Percentiles rank a stretch among this genome's conserved stretches.
phyloP scores from a whole-genome alignment of 768 basidiomycete genomes.

The Auricularia auricula-judae region DNA sequence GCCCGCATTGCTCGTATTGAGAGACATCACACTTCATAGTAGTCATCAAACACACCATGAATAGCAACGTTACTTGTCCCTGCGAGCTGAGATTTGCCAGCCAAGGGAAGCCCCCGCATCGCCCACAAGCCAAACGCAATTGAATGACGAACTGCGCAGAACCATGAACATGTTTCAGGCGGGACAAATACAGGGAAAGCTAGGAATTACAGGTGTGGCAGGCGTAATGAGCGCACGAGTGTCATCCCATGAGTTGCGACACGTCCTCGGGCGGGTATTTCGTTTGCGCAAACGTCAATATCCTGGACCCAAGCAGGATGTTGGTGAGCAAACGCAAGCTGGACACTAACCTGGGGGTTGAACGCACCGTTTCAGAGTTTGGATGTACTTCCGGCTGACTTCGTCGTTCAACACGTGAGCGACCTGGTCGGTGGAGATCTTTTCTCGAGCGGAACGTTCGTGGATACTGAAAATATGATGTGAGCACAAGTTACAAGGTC shows the following conservation, averaged over 20 bases:
- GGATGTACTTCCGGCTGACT: conserved; percentile 97
- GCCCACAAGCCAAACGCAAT: too few relatives aligned
- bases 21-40: too few relatives aligned
- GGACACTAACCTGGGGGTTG: not conserved
- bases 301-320: conserved; percentile 31
- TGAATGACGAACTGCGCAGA: too few relatives aligned
- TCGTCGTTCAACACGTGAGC: conserved; percentile 99
- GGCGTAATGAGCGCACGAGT: not conserved
- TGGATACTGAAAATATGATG: conserved; percentile 57
- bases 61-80: too few relatives aligned
- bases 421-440: conserved; percentile 94
- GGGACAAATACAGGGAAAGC: not conserved
- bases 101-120: too few relatives aligned
- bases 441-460: conserved; percentile 94
- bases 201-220: not conserved
- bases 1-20: too few relatives aligned
- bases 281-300: conserved; percentile 91
- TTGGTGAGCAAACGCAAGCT: not conserved
- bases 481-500: not conserved
- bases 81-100: too few relatives aligned
- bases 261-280: conserved; percentile 91
- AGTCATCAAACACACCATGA: too few relatives aligned
- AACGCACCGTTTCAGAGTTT: conserved; percentile 84
- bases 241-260: conserved; percentile 82
- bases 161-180: too few relatives aligned